A percentile compares a stretch with the other conserved stretches of the same genome.
Evolutionary conservation across 768 basidiomycete genomes (phyloP).

Genomic region (Lentinus brumalis): DNA sequence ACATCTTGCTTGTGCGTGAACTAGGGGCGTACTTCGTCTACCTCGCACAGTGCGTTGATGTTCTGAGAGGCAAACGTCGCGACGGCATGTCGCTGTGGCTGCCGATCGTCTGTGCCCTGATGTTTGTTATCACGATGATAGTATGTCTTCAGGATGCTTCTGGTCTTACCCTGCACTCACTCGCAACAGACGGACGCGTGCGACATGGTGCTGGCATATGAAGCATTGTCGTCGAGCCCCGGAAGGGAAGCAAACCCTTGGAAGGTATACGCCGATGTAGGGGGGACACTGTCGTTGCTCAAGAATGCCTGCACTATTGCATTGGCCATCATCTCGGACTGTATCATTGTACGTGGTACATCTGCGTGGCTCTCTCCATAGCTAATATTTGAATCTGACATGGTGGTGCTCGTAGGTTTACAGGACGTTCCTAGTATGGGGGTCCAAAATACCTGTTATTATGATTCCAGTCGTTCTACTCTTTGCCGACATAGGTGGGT

Average conservation of each 20-base stretch:
- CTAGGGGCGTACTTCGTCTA: slow-evolving; percentile 3
- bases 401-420: neutral
- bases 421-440: neutral
- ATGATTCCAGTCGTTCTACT: neutral
- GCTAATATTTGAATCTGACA: no score
- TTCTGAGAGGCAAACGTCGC: slow-evolving; percentile 1
- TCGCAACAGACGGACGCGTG: neutral
- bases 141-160: neutral
- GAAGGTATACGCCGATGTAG: neutral
- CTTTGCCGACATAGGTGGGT: neutral
- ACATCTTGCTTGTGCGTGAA: neutral
- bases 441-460: neutral
- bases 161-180: neutral
- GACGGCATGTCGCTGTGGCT: neutral
- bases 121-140: slow-evolving; percentile 1
- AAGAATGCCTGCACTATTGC: neutral
- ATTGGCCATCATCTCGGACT: neutral
- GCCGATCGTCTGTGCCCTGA: neutral
- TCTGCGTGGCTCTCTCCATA: no score
- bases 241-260: neutral
- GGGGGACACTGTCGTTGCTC: neutral
- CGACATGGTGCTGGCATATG: neutral
- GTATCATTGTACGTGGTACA: neutral
- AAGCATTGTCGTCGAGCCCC: neutral
- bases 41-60: neutral